Percentiles rank a stretch among this genome's conserved stretches.
Conservation (phyloP, 768 basidiomycete species). For the Rhodocollybia butyracea region DNA sequence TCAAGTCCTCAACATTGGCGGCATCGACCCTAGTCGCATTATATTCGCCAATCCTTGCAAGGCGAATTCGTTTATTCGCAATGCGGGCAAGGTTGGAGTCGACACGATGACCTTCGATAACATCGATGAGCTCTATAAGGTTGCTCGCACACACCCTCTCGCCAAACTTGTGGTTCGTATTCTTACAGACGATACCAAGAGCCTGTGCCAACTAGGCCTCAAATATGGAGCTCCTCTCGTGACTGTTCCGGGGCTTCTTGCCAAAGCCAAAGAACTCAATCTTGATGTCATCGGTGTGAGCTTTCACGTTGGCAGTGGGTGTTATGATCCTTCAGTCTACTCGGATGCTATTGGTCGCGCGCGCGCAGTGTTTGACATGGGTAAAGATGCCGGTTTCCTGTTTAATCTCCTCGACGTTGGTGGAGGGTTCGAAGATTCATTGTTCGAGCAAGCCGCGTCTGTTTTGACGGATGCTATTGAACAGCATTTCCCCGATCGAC, state of each 20-base stretch:
- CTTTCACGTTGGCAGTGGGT: slow-evolving; percentile 98
- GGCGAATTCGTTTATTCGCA: slow-evolving; percentile 87
- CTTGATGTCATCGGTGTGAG: slow-evolving; percentile 92
- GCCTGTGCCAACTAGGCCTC: slow-evolving; percentile 87
- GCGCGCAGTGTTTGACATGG: slow-evolving; percentile 85
- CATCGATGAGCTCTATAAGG: slow-evolving; percentile 91
- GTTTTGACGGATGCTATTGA: slow-evolving; percentile 71
- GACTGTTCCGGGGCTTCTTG: slow-evolving; percentile 75
- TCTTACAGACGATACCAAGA: slow-evolving; percentile 96
- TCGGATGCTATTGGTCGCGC: slow-evolving; percentile 86
- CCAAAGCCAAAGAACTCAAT: slow-evolving; percentile 71
- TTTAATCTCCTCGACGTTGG: slow-evolving; percentile 91
- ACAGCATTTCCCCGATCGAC: slow-evolving; percentile 72
- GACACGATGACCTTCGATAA: slow-evolving; percentile 99
- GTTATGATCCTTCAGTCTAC: slow-evolving; percentile 89
- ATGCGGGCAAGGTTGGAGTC: slow-evolving; percentile 75
- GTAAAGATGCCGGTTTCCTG: slow-evolving; percentile 68
- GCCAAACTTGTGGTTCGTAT: slow-evolving; percentile 93
- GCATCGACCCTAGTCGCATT: slow-evolving; percentile 76
- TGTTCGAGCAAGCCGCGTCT: slow-evolving; percentile 76
- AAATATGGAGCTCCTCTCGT: slow-evolving; percentile 94
- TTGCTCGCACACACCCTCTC: slow-evolving; percentile 71
- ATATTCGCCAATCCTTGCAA: slow-evolving; percentile 99
- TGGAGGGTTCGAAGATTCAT: slow-evolving; percentile 90
- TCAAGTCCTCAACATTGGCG: slow-evolving; percentile 70